A percentile compares a stretch with the other conserved stretches of the same genome.
Evolutionary conservation across 208 protist genomes (phyloP).

Genomic region (Acanthamoeba culbertsoni): DNA sequence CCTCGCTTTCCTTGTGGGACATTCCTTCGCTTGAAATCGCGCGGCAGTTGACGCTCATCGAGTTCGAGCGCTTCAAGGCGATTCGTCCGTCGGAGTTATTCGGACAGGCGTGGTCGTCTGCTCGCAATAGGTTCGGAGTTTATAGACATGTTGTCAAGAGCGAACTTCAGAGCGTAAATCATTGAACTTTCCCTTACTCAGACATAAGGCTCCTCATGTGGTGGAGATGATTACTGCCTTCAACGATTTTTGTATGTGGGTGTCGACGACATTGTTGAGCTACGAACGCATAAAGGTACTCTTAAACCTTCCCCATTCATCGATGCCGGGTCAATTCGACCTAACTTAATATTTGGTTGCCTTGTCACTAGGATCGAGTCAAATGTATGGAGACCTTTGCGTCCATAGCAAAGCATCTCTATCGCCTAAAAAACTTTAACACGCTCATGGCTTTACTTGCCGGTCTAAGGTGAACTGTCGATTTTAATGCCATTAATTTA

Average conservation of each 20-base stretch:
- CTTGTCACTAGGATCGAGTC: not conserved
- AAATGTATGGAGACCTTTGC: conserved; percentile 68
- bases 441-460: conserved; percentile 70
- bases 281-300: conserved; percentile 21
- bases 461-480: conserved; percentile 46
- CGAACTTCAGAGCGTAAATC: not conserved
- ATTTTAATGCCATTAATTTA: not conserved
- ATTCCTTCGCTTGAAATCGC: conserved; percentile 6
- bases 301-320: too few relatives aligned
- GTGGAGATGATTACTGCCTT: conserved; percentile 64
- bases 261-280: conserved; percentile 57
- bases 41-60: conserved; percentile 25
- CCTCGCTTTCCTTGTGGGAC: not conserved
- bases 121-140: not conserved
- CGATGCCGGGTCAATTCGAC: too few relatives aligned
- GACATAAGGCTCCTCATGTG: conserved; percentile 65
- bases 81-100: conserved; percentile 30
- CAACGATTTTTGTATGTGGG: conserved; percentile 71
- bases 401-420: conserved; percentile 54
- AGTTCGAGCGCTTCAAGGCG: conserved; percentile 32
- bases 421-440: conserved; percentile 78
- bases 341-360: too few relatives aligned
- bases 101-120: conserved; percentile 25
- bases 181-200: not conserved
- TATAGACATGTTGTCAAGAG: not conserved